Conservation (phyloP, 2,329 filamentous ascomycete genomes). For the Aureobasidium subglaciale region DNA sequence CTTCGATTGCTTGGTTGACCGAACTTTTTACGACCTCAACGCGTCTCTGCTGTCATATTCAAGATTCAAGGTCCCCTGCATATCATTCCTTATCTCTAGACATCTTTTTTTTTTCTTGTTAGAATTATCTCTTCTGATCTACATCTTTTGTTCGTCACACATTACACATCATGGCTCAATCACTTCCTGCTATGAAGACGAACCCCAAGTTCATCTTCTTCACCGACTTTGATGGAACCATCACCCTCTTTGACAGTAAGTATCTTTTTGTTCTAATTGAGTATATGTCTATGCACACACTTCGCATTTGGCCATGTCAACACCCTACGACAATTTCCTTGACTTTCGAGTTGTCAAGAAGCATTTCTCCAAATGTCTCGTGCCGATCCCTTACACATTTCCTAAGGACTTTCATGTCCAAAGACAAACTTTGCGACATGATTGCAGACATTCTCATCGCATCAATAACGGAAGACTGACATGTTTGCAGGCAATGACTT, state of each 20-base stretch:
- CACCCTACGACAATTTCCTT: too few species aligned
- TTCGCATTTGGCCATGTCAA: too few species aligned
- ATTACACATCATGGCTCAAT: constrained; percentile 22
- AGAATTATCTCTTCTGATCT: not conserved
- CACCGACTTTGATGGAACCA: constrained; percentile 96
- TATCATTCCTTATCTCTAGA: not conserved
- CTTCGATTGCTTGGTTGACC: constrained; percentile 10
- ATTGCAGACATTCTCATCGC: too few species aligned
- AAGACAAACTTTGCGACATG: too few species aligned
- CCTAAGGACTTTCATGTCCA: not conserved
- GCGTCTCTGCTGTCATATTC: not conserved
- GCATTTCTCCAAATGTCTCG: not conserved
- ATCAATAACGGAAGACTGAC: too few species aligned
- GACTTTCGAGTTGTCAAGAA: too few species aligned
- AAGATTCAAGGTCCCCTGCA: not conserved
- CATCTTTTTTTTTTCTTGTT: not conserved
- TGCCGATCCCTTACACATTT: not conserved
- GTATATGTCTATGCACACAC: not conserved
- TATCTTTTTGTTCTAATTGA: constrained; percentile 16
- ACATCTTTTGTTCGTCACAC: not conserved
- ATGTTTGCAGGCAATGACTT: constrained; percentile 52
- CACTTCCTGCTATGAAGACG: constrained; percentile 40
- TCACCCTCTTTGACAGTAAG: constrained; percentile 66
- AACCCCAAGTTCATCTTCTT: constrained; percentile 94
- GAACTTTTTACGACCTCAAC: constrained; percentile 7